Percentiles rank a stretch among this genome's conserved stretches.
These are phyloP conservation scores for Gaeumannomyces sp. DNA, from an alignment of 2,329 filamentous ascomycete species.

Conservation along the genomic window DNA sequence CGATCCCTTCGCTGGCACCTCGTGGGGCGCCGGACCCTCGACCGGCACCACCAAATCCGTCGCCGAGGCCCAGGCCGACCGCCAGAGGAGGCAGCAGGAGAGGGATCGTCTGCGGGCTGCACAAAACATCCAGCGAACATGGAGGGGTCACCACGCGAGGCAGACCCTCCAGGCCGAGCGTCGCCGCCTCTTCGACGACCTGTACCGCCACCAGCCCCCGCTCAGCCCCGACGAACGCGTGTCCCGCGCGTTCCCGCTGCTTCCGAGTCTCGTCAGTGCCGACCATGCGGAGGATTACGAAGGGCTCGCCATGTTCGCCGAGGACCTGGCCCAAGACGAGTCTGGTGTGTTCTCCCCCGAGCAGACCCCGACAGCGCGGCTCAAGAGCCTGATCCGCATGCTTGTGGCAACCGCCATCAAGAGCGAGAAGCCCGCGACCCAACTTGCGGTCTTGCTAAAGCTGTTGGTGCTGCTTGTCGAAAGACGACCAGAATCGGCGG, in stretches of 20 bases:
- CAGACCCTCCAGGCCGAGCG: slow-evolving; percentile 49
- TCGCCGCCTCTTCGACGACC: slow-evolving; percentile 56
- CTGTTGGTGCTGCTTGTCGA: slow-evolving; percentile 15
- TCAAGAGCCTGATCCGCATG: slow-evolving; percentile 29
- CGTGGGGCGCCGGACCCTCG: slow-evolving; percentile 49
- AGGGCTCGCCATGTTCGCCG: slow-evolving; percentile 39
- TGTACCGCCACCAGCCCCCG: slow-evolving; percentile 35
- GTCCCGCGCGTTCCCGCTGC: slow-evolving; percentile 37
- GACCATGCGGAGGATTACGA: slow-evolving; percentile 38
- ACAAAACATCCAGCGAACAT: slow-evolving; percentile 68
- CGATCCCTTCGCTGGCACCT: slow-evolving; percentile 70
- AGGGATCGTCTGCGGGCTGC: slow-evolving; percentile 69
- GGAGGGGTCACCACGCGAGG: slow-evolving; percentile 70
- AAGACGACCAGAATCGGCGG: slow-evolving; percentile 12
- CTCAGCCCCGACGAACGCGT: slow-evolving; percentile 30
- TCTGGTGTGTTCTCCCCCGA: slow-evolving; percentile 29
- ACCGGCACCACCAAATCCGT: slow-evolving; percentile 70
- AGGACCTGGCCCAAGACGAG: slow-evolving; percentile 33
- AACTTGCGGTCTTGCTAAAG: slow-evolving; percentile 4
- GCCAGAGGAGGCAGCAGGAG: slow-evolving; percentile 73
- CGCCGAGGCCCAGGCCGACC: slow-evolving; percentile 80
- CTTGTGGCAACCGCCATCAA: slow-evolving; percentile 29
- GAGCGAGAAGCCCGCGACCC: slow-evolving; percentile 12
- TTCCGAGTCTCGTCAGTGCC: slow-evolving; percentile 44
- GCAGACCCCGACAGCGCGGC: slow-evolving; percentile 23